These are phyloP conservation scores for Collybia mongolica DNA, from an alignment of 768 basidiomycete species.

Conservation along the genomic window DNA sequence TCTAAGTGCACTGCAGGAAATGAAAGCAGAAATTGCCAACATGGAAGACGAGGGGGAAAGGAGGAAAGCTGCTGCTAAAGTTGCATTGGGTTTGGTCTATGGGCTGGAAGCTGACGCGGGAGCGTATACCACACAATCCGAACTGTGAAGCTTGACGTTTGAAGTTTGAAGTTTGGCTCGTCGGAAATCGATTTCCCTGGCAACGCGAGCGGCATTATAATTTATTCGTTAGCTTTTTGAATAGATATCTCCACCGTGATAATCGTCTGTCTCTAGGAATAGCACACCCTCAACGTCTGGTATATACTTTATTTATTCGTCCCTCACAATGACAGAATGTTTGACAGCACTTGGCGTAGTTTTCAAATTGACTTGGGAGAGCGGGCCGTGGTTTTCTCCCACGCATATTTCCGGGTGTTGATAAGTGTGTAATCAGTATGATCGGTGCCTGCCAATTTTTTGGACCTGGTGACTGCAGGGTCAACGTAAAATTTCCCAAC, in stretches of 20 bases:
- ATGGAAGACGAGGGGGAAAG: slow-evolving; percentile 65
- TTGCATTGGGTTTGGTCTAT: slow-evolving; percentile 72
- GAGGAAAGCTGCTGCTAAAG: slow-evolving; percentile 65
- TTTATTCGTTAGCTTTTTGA: no score
- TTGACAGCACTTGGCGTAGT: no score
- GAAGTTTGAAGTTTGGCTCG: no score
- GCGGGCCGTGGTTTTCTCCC: background rate
- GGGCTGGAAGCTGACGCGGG: slow-evolving; percentile 42
- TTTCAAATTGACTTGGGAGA: no score
- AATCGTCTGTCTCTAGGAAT: no score
- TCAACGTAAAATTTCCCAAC: slow-evolving; percentile 6
- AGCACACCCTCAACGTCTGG: no score
- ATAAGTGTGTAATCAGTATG: slow-evolving; percentile 7
- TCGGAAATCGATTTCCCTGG: no score
- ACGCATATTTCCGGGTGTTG: background rate
- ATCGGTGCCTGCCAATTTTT: slow-evolving; percentile 13
- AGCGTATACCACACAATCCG: no score
- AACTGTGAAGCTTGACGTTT: background rate
- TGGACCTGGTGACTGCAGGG: slow-evolving; percentile 8
- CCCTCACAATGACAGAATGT: no score
- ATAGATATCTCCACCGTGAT: no score
- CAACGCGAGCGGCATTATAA: background rate
- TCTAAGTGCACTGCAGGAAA: slow-evolving; percentile 57
- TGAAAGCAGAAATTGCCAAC: slow-evolving; percentile 73
- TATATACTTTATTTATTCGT: no score